These are phyloP conservation scores for Zygosaccharomyces siamensis DNA, from an alignment of 805 yeast species.

Conservation along the genomic window DNA sequence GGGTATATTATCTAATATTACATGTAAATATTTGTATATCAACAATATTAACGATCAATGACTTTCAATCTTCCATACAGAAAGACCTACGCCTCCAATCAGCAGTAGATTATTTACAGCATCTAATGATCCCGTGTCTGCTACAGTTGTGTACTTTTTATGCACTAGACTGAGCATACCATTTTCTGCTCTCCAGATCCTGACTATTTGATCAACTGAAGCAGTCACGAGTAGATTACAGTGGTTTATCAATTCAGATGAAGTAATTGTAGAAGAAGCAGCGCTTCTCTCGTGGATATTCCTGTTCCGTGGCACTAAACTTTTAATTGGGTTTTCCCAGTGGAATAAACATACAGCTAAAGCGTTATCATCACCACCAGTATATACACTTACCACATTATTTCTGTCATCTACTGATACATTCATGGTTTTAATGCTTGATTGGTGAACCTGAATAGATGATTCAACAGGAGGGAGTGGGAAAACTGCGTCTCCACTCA, in stretches of 20 bases:
- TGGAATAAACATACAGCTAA: slow-evolving; percentile 42
- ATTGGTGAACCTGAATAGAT: slow-evolving; percentile 67
- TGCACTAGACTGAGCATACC: slow-evolving; percentile 32
- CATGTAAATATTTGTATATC: slow-evolving; percentile 8
- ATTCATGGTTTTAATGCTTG: slow-evolving; percentile 68
- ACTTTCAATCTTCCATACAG: slow-evolving; percentile 34
- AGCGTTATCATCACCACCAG: slow-evolving; percentile 95
- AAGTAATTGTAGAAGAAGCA: slow-evolving; percentile 84
- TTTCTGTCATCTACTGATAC: slow-evolving; percentile 17
- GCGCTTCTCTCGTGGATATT: slow-evolving; percentile 46
- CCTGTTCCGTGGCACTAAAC: slow-evolving; percentile 23
- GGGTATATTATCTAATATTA: slow-evolving; percentile 3
- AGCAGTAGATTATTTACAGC: slow-evolving; percentile 36
- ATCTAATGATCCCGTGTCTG: slow-evolving; percentile 82
- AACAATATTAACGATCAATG: background rate
- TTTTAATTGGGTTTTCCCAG: slow-evolving; percentile 18
- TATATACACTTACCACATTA: slow-evolving; percentile 38
- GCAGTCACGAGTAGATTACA: slow-evolving; percentile 46
- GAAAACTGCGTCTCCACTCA: background rate
- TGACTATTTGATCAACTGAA: slow-evolving; percentile 78
- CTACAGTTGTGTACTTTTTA: slow-evolving; percentile 67
- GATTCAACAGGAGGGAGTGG: slow-evolving; percentile 17
- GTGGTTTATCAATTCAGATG: slow-evolving; percentile 40
- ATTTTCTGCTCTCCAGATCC: slow-evolving; percentile 51
- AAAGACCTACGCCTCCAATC: slow-evolving; percentile 82